phyloP scores from a whole-genome alignment of 345 rosid genomes.

The Hypericum androsaemum region DNA sequence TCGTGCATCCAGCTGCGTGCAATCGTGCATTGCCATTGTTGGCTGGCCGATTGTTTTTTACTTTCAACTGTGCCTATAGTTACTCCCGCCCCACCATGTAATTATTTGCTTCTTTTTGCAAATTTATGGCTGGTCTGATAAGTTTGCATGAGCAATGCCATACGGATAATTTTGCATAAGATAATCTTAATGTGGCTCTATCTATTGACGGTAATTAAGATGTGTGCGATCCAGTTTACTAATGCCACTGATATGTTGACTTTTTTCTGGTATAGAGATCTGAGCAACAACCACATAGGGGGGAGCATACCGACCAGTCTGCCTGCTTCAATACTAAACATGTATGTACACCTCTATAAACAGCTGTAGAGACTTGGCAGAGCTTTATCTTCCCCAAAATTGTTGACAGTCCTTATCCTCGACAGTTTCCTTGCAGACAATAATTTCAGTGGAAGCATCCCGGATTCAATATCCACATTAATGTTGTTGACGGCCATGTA shows the following conservation, averaged over 20 bases:
- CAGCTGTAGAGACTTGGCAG: neutral
- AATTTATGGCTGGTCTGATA: too few species aligned
- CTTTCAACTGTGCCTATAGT: too few species aligned
- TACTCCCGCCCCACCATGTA: too few species aligned
- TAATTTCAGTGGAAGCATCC: constrained; percentile 86
- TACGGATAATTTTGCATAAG: too few species aligned
- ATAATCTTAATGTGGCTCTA: neutral
- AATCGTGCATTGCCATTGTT: neutral
- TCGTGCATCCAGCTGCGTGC: neutral
- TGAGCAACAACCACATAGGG: constrained; percentile 85
- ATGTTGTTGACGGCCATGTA: constrained; percentile 61
- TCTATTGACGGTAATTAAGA: neutral
- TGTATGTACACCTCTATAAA: constrained; percentile 32
- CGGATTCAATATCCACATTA: constrained; percentile 61
- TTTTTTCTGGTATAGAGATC: constrained; percentile 47
- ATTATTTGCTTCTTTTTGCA: too few species aligned
- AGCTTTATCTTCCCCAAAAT: constrained; percentile 6
- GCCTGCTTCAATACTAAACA: constrained; percentile 58
- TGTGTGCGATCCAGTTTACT: neutral
- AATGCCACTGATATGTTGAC: neutral
- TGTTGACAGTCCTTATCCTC: constrained; percentile 34
- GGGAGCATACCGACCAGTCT: constrained; percentile 78
- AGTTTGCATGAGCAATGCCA: too few species aligned
- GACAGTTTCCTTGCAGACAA: constrained; percentile 92
- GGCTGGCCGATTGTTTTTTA: too few species aligned